Base-by-base conservation (phyloP, 345 rosid species). In the Orychophragmus violaceus region DNA sequence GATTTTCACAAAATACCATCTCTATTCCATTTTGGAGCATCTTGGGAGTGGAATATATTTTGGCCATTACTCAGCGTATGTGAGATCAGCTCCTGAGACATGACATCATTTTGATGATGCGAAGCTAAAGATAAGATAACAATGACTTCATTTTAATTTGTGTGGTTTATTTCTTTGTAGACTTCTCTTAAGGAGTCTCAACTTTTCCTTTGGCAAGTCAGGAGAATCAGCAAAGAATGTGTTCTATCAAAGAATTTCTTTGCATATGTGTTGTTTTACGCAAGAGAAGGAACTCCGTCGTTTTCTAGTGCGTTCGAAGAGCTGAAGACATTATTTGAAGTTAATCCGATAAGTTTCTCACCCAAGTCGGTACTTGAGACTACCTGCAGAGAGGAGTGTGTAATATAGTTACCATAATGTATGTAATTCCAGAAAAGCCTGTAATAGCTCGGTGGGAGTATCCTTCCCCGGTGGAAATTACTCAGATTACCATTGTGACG, bases 231-330 rank as follows among this genome's bases (percentile, higher is more conserved):
- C n/a, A 83, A 85, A 60, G 86, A 83, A 8, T 27, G 13, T 24
- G 98, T 86, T 41, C 71, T 95, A 19, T 84, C 87, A 30, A 82
- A 84, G 62, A 76, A 82, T n/a, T n/a, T n/a, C n/a, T n/a, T n/a
- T 56, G 95, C 99, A 2, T 95, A 95, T 73, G 75, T 91, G 52
- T 74, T 95, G 41, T 87, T 91, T 55, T 95, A 95, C 74, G 88
- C 85, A 14, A 86, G 84, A 82, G 84, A 84, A 74, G 90, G 72
- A 35, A 78, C 81, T n/a, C 89, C 85, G 13, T 95, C 94, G 95
- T 82, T 87, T 61, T 85, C 96, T 39, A 81, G 68, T 79, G 69
- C 79, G 53, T 78, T 75, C 45, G 88, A 82, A 78, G 64, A 68
- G 50, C 75, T 74, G 60, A 79, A 77, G 65, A 46, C 50, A 33